Conservation (phyloP, 768 basidiomycete species). For the Hebeloma cylindrosporum region DNA sequence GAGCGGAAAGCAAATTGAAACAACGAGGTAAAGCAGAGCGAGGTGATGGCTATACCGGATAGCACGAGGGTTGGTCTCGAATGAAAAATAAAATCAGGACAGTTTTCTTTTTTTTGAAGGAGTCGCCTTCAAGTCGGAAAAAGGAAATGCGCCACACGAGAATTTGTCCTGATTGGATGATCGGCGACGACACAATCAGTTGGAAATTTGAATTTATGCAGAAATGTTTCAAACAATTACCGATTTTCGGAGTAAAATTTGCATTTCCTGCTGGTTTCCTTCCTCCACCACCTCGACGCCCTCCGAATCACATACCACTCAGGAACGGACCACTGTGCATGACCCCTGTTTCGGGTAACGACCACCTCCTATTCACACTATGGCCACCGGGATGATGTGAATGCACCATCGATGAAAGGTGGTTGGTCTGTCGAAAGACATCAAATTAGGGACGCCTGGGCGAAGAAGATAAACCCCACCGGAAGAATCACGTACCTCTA, state of each 20-base stretch:
- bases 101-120: too few relatives aligned
- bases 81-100: too few relatives aligned
- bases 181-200: conserved; percentile 3
- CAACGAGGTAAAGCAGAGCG: too few relatives aligned
- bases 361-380: conserved; percentile 19
- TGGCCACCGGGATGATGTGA: too few relatives aligned
- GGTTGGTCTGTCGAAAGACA: neutral
- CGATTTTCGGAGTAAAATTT: conserved; percentile 4
- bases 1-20: too few relatives aligned
- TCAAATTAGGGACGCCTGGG: neutral
- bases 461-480: neutral
- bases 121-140: neutral
- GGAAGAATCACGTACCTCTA: conserved; percentile 13
- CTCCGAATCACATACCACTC: conserved; percentile 2
- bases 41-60: too few relatives aligned
- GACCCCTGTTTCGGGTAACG: conserved; percentile 15
- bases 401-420: neutral
- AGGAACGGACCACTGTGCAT: conserved; percentile 10
- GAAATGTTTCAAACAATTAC: conserved; percentile 8
- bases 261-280: conserved; percentile 2
- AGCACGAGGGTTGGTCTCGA: too few relatives aligned
- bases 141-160: conserved; percentile 1
- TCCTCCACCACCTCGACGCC: neutral
- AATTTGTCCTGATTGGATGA: neutral
- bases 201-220: conserved; percentile 1